phyloP scores from a whole-genome alignment of 164 flowering plant genomes.

The Vitis amurensis region DNA sequence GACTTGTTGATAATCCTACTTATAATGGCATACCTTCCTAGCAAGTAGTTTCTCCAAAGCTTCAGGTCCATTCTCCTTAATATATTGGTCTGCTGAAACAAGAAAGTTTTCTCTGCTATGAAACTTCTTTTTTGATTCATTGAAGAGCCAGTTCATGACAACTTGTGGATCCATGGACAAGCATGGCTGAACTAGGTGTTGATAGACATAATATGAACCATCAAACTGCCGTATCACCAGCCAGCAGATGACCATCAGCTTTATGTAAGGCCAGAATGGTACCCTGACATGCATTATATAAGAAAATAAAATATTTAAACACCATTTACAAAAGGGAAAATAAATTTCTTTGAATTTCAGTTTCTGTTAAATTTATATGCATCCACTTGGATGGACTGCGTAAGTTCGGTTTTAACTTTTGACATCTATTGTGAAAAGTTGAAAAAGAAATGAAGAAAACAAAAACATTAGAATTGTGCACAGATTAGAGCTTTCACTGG shows the following conservation, averaged over 20 bases:
- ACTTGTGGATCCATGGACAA: background rate
- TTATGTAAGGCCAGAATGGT: slow-evolving; percentile 23
- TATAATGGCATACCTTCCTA: slow-evolving; percentile 10
- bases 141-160: slow-evolving; percentile 2
- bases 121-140: background rate
- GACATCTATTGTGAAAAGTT: too few relatives aligned
- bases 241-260: slow-evolving; percentile 20
- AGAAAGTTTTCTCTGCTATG: slow-evolving; percentile 11
- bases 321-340: too few relatives aligned
- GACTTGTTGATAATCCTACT: background rate
- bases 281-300: slow-evolving; percentile 30
- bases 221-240: slow-evolving; percentile 16
- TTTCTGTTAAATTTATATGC: too few relatives aligned
- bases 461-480: too few relatives aligned
- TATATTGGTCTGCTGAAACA: slow-evolving; percentile 13
- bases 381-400: too few relatives aligned
- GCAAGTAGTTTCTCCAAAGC: slow-evolving; percentile 22
- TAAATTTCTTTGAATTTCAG: too few relatives aligned
- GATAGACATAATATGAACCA: slow-evolving; percentile 22
- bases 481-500: too few relatives aligned
- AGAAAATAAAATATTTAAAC: background rate
- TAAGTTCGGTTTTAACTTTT: too few relatives aligned
- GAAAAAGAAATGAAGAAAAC: too few relatives aligned
- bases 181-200: slow-evolving; percentile 18
- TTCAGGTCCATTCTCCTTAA: slow-evolving; percentile 22